These are phyloP conservation scores for Claviceps sp. DNA, from an alignment of 2,329 filamentous ascomycete species.

Conservation along the genomic window DNA sequence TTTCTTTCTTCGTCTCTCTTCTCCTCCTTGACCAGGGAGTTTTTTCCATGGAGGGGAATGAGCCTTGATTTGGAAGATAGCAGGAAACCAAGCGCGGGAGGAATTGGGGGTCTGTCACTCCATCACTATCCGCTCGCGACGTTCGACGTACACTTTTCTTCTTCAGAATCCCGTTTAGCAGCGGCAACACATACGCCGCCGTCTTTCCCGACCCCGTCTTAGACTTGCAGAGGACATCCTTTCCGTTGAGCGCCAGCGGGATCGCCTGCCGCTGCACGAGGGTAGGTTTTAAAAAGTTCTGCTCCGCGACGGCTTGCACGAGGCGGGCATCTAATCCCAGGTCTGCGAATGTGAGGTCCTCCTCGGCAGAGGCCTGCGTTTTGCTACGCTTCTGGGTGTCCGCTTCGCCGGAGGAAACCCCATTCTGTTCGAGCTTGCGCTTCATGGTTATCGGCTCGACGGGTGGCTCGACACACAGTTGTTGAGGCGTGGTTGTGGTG, in stretches of 20 bases:
- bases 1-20: background rate
- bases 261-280: constrained; percentile 78
- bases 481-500: background rate
- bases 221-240: constrained; percentile 81
- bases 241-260: constrained; percentile 72
- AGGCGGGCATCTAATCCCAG: constrained; percentile 75
- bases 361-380: constrained; percentile 19
- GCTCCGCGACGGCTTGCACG: constrained; percentile 70
- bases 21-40: no score
- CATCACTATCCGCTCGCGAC: no score
- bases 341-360: constrained; percentile 51
- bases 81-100: no score
- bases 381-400: constrained; percentile 10
- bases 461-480: background rate
- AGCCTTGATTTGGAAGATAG: no score
- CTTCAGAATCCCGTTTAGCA: constrained; percentile 73
- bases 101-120: no score
- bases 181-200: constrained; percentile 81
- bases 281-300: constrained; percentile 79
- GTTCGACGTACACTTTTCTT: constrained; percentile 47
- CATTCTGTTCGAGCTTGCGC: constrained; percentile 45
- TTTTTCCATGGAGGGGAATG: no score
- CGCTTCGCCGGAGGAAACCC: constrained; percentile 28
- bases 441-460: constrained; percentile 30
- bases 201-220: constrained; percentile 97